Base-by-base conservation (phyloP, 805 yeast genomes). In the Yarrowia porcina region DNA sequence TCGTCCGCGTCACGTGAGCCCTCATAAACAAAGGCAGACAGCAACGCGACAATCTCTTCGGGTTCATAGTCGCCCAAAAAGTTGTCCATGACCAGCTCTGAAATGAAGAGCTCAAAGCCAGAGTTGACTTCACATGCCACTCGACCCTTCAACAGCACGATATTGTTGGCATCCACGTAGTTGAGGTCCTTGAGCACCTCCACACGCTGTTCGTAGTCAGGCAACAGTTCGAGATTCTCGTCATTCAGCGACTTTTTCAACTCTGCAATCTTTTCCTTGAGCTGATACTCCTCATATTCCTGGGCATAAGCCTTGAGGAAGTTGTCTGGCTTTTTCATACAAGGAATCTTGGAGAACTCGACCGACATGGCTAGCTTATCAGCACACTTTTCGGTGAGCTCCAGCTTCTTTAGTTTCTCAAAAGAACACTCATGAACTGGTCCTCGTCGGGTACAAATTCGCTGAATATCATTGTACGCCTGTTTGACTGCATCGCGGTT, bases 21-120 rank as follows among this genome's bases (percentile, higher is more conserved):
- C 70, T 94, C 97, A 71, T 89, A 94, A 1, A 94, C 96, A 76
- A 94, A 94, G 36, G 89, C 90, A 0, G 97, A 90, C 32, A 94
- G 75, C 54, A 94, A 77, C 0, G 98, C 98, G n/a, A 92, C 97
- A 66, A 94, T 91, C 74, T 94, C 99, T 70, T 91, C 97, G 0
- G 97, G 91, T 66, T 92, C 96, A 71, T 89, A 92, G 64, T 90
- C 96, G 30, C 93, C 96, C 66, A 94, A 77, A 77, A 93, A 91
- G 74, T 94, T 94, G 70, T 93, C 96, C 68, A 94, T 79, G 17
- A 94, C 83, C 62, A 94, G 79, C 73, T 94, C 99, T 0, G 99
- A 93, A 11, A 94, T 73, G 2, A 88, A 87, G 63, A 92, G 79
- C 74, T 94, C 99, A 83, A 92, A 90, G 0, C 98, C 98, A 25